Evolutionary conservation across 345 rosid genomes (phyloP), one percentile per base, ranked within the genome.

Genomic region (Cardamine occulta): DNA sequence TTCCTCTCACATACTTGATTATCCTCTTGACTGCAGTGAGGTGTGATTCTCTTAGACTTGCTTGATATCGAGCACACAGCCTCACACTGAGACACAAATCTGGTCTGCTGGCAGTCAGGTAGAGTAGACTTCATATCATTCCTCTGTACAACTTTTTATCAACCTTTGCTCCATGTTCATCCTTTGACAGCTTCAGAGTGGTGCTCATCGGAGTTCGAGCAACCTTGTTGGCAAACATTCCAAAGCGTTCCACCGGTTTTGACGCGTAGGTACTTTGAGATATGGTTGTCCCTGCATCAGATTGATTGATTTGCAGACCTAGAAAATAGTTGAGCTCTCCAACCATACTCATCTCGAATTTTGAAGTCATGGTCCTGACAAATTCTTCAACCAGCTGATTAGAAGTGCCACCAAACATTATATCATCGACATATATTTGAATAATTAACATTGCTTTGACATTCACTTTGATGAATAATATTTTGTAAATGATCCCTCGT

Each of bases 101-200:
- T 2, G 35, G 59, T 2, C 18, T 2, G 0, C 35, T 24, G 0
- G 35, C 18, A 0, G 56, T 51, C 2, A 51, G 7, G 11, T 51
- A 19, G 1, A 19, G 5, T 0, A 51, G 6, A 51, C 59, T 54
- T 2, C 59, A 5, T 0, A 54, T 54, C 35, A 24, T 12, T 0
- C 18, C 18, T 2, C 18, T 1, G 0, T 13, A 28, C 0, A 13
- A 0, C 3, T 26, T 54, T 0, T 13, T 1, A 2, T 54, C 18
- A 0, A 54, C 59, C 0, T 24, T 7, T 6, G 13, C 7, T 1
- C 59, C 59, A 0, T 6, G 2, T 1, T 12, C 32, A 7, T 54
- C 59, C 0, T 13, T 13, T 0, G 4, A 21, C 0, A 54, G 18
- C 3, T 54, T 54, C 0, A 0, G 0, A 0, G 19, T 56, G 0